Conservation (phyloP, 139 green algal species). For the Yamagishiella unicocca region DNA sequence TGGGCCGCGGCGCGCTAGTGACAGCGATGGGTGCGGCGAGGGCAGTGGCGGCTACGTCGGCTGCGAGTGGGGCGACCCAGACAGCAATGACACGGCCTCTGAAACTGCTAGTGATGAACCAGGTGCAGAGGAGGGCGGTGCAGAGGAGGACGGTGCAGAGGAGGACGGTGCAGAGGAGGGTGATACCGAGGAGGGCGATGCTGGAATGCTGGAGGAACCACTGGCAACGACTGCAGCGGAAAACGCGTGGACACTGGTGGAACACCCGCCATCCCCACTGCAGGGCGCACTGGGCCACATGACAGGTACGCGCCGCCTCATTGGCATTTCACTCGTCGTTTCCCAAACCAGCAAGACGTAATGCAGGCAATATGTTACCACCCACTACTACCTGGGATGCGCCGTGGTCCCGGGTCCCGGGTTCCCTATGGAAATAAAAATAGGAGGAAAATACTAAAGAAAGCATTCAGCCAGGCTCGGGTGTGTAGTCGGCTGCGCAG, state of each 20-base stretch:
- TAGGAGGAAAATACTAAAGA: no score
- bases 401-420: no score
- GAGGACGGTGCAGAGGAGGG: neutral
- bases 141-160: neutral
- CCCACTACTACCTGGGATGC: neutral
- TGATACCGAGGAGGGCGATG: neutral
- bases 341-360: neutral
- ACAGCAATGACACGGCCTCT: neutral
- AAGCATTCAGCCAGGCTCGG: no score
- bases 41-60: neutral
- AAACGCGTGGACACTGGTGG: neutral
- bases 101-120: neutral
- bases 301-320: no score
- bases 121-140: neutral
- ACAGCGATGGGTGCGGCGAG: neutral
- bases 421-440: no score
- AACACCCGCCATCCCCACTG: no score
- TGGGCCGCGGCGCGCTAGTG: neutral
- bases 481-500: no score
- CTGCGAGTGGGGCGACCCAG: neutral
- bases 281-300: no score
- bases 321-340: no score
- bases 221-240: neutral
- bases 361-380: neutral
- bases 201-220: neutral